Evolutionary conservation across 768 basidiomycete genomes (phyloP), one percentile per base, ranked within the genome.

Genomic region (Leccinum subtestaceum): DNA sequence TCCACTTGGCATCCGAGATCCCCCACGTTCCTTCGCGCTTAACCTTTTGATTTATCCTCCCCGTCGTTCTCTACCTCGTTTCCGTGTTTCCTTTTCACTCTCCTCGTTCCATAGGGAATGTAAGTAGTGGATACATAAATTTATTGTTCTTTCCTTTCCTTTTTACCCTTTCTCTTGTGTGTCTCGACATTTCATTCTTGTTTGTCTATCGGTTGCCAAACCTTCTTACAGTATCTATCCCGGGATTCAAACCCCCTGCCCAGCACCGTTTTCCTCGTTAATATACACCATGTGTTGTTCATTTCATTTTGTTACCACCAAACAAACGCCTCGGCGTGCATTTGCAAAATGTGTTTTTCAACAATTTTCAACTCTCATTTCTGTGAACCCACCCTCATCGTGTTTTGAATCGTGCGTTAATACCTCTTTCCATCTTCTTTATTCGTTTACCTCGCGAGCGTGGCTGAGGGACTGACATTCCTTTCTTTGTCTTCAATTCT

Each of bases 71-170:
- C 9, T 40, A 40, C 17, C 17, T 4, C 25, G 23, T 52, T 34
- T 49, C 27, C 4, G 4, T 55, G 19, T 25, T 40, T 27, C 49
- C 23, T 58, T 19, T 19, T n/a, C 40, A 43, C n/a, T 25, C 25
- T 38, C 47, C 19, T 38, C 47, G 48, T 65, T 45, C 52, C 59
- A 56, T 56, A 50, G 55, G 63, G 63, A 60, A 56, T 65, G 58
- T 56, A 49, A 19, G 40, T 5, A 43, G 53, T 52, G 36, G 49
- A 55, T 63, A 23, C 46, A 11, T 43, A 21, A n/a, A 49, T 27
- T 48, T 27, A 19, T 17, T 49, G 8, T 27, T 12, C 9, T 49
- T 15, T 55, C 17, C 4, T 17, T 23, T 46, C 11, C 10, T 17
- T 27, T 21, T 17, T 17, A 34, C 11, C 5, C 10, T 29, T 9